Percentiles rank a stretch among this genome's conserved stretches.
Evolutionary conservation across 805 yeast genomes (phyloP).

Genomic region (Wickerhamiella parazyma): DNA sequence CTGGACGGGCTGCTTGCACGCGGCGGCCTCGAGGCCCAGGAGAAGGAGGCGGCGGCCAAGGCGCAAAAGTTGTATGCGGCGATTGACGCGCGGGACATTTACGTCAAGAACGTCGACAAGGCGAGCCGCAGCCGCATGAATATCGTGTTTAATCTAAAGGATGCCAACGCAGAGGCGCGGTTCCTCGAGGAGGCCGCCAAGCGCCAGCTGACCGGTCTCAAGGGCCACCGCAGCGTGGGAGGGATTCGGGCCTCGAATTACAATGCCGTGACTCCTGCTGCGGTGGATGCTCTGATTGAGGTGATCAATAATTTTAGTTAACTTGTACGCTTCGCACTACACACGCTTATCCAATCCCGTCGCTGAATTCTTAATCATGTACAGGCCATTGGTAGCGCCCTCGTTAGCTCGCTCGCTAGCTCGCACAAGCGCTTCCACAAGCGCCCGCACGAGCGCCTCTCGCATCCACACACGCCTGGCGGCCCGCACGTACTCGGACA

Average conservation of each 20-base stretch:
- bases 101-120: slow-evolving; percentile 49
- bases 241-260: slow-evolving; percentile 91
- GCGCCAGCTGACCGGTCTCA: slow-evolving; percentile 55
- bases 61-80: slow-evolving; percentile 50
- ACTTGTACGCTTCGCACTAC: too few relatives aligned
- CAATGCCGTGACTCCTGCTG: slow-evolving; percentile 60
- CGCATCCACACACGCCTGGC: too few relatives aligned
- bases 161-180: slow-evolving; percentile 45
- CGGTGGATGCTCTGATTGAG: slow-evolving; percentile 14
- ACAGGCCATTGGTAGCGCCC: neutral
- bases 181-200: slow-evolving; percentile 59
- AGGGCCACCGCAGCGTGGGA: slow-evolving; percentile 95
- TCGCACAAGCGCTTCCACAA: neutral
- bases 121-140: slow-evolving; percentile 76
- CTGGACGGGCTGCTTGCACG: slow-evolving; percentile 42
- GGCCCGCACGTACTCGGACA: too few relatives aligned
- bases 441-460: too few relatives aligned
- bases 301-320: slow-evolving; percentile 13
- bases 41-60: slow-evolving; percentile 44
- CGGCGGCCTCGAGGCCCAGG: slow-evolving; percentile 65
- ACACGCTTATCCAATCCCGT: too few relatives aligned
- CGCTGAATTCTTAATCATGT: neutral
- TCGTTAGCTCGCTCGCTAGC: neutral
- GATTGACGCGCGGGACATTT: slow-evolving; percentile 49
- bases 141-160: slow-evolving; percentile 69